A percentile compares a stretch with the other conserved stretches of the same genome.
Conservation (phyloP, 2,329 filamentous ascomycete species). For the Fusarium oligoseptatum region DNA sequence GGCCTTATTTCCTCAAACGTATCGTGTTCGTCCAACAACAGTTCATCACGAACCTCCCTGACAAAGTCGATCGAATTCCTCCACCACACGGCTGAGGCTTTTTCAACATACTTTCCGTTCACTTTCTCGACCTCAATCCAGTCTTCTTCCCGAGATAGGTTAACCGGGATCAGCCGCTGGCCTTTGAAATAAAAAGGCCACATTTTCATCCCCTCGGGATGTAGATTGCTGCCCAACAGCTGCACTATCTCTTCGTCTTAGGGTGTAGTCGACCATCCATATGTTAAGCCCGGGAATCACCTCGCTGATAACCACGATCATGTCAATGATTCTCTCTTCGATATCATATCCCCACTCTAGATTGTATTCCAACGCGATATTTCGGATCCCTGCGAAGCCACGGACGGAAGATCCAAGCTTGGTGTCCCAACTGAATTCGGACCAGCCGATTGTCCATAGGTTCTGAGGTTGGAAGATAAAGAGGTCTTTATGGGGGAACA, state of each 20-base stretch:
- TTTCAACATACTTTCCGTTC: neutral
- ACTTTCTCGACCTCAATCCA: neutral
- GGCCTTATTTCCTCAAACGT: neutral
- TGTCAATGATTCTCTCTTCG: neutral
- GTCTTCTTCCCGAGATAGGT: neutral
- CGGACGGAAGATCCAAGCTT: neutral
- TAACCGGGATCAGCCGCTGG: neutral
- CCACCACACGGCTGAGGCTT: neutral
- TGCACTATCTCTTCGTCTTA: neutral
- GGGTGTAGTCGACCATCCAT: neutral
- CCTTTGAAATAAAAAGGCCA: neutral
- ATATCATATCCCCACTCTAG: neutral
- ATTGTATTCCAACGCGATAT: neutral
- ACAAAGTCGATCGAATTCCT: neutral
- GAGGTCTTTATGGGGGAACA: neutral
- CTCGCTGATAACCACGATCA: neutral
- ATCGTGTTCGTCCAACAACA: neutral
- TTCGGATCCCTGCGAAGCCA: neutral
- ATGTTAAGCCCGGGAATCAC: neutral
- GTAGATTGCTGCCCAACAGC: neutral
- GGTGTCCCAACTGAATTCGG: neutral
- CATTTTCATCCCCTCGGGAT: neutral
- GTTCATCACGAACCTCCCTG: neutral
- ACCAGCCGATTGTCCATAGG: neutral
- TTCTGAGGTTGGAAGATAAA: neutral